A percentile compares a stretch with the other conserved stretches of the same genome.
Conservation (phyloP, 208 protist genomes). For the Leishmania gerbilli region DNA sequence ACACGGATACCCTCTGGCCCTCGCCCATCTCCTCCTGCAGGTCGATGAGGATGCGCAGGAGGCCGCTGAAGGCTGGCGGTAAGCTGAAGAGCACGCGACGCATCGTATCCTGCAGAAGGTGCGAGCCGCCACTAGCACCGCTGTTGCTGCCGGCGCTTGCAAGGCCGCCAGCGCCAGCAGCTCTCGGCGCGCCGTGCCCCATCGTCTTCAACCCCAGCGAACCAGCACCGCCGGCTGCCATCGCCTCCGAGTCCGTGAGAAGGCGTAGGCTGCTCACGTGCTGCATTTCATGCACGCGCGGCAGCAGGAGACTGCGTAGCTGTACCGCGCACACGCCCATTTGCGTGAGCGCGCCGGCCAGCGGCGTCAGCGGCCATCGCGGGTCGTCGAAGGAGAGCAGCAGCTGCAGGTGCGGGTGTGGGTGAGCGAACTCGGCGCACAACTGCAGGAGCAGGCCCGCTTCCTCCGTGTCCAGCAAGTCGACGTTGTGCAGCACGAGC, state of each 20-base stretch:
- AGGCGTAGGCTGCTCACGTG: slow-evolving; percentile 48
- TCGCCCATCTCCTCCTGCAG: slow-evolving; percentile 73
- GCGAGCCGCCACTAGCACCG: slow-evolving; percentile 4
- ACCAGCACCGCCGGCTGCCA: slow-evolving; percentile 22
- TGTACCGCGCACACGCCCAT: slow-evolving; percentile 55
- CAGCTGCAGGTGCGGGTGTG: slow-evolving; percentile 39
- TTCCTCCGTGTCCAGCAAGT: slow-evolving; percentile 50
- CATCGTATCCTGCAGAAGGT: slow-evolving; percentile 82
- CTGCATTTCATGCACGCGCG: slow-evolving; percentile 64
- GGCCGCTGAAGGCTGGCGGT: slow-evolving; percentile 58
- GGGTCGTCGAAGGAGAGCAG: slow-evolving; percentile 72
- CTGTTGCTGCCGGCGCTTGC: background rate
- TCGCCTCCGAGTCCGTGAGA: slow-evolving; percentile 56
- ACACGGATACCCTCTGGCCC: slow-evolving; percentile 58
- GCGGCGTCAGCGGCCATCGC: slow-evolving; percentile 40
- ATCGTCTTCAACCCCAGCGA: background rate
- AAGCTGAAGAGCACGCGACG: slow-evolving; percentile 77
- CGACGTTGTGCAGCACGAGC: slow-evolving; percentile 70
- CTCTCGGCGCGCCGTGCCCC: slow-evolving; percentile 4
- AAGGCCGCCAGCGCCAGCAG: background rate
- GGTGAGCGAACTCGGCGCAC: slow-evolving; percentile 42
- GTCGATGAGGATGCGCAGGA: slow-evolving; percentile 65
- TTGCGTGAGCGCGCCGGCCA: slow-evolving; percentile 33
- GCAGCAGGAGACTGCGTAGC: slow-evolving; percentile 59
- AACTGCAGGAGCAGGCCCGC: slow-evolving; percentile 45